A percentile compares a stretch with the other conserved stretches of the same genome.
These are phyloP conservation scores for Leptodontidium sp. DNA, from an alignment of 2,329 filamentous ascomycete genomes.

Conservation along the genomic window DNA sequence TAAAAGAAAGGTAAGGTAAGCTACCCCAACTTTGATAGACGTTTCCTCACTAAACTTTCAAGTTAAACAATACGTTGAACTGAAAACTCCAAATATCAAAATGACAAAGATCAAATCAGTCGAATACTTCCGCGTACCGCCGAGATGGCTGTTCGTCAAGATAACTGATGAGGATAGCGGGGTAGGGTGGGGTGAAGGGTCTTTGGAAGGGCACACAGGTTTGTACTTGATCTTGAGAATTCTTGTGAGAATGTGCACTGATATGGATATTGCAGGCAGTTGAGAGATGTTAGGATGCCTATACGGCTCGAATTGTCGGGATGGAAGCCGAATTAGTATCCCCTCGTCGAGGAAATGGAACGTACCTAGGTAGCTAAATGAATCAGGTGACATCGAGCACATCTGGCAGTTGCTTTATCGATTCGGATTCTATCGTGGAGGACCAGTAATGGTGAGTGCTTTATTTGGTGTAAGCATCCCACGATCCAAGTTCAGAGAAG, in stretches of 20 bases:
- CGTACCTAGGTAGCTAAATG: neutral
- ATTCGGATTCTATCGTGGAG: slow-evolving; percentile 77
- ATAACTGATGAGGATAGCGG: slow-evolving; percentile 71
- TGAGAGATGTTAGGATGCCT: slow-evolving; percentile 76
- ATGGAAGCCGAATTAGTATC: slow-evolving; percentile 71
- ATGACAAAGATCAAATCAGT: slow-evolving; percentile 72
- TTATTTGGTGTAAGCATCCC: slow-evolving; percentile 82
- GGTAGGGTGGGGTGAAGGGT: slow-evolving; percentile 78
- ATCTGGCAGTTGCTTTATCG: slow-evolving; percentile 81
- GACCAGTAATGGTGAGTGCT: slow-evolving; percentile 82
- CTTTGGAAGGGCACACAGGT: slow-evolving; percentile 72
- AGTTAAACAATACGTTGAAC: neutral
- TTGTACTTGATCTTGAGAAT: neutral
- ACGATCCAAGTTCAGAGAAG: slow-evolving; percentile 79
- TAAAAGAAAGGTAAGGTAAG: neutral
- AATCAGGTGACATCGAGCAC: slow-evolving; percentile 70
- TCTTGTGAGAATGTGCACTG: neutral
- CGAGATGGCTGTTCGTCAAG: slow-evolving; percentile 82
- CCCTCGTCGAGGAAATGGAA: neutral
- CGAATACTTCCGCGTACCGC: slow-evolving; percentile 78
- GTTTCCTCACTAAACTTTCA: neutral
- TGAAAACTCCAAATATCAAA: neutral
- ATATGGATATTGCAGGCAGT: slow-evolving; percentile 59
- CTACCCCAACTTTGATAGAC: neutral
- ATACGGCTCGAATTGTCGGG: slow-evolving; percentile 67